Conservation (phyloP, 1,284 basidiomycete genomes). For the Tremellales sp. region DNA sequence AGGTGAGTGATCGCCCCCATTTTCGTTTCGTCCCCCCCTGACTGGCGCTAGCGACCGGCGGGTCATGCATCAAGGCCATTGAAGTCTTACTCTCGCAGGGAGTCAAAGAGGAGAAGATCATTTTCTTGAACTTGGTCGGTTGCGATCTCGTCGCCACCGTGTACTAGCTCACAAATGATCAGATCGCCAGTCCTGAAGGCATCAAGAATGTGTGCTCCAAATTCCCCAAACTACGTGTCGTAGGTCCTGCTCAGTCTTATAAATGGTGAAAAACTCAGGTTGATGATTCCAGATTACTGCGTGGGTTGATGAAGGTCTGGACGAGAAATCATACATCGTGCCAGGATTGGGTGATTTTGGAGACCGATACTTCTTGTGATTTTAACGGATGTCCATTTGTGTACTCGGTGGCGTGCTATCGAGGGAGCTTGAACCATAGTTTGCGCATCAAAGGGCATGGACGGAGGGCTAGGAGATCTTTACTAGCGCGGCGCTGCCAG, state of each 20-base stretch:
- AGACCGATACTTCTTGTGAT: too few relatives aligned
- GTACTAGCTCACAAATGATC: constrained; percentile 4
- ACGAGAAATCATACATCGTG: constrained; percentile 63
- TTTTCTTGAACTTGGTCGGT: constrained; percentile 90
- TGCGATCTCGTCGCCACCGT: not conserved
- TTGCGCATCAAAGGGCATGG: too few relatives aligned
- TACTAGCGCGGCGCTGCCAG: too few relatives aligned
- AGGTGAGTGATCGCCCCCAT: constrained; percentile 54
- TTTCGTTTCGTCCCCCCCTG: not conserved
- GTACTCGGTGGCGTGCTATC: not conserved
- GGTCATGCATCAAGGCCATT: constrained; percentile 95
- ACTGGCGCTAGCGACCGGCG: constrained; percentile 72
- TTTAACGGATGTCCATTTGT: not conserved
- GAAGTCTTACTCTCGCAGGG: constrained; percentile 88
- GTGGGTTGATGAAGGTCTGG: constrained; percentile 94
- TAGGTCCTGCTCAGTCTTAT: constrained; percentile 50
- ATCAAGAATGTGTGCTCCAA: constrained; percentile 72
- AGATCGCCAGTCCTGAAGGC: constrained; percentile 91
- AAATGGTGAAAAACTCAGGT: not conserved
- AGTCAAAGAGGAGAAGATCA: constrained; percentile 74
- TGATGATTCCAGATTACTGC: constrained; percentile 65
- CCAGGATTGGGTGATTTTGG: constrained; percentile 90
- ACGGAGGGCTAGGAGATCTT: too few relatives aligned
- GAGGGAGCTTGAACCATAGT: too few relatives aligned
- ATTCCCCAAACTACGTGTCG: constrained; percentile 78